A percentile compares a stretch with the other conserved stretches of the same genome.
phyloP scores from a whole-genome alignment of 208 protist species.

The Wallacemonas sp. region DNA sequence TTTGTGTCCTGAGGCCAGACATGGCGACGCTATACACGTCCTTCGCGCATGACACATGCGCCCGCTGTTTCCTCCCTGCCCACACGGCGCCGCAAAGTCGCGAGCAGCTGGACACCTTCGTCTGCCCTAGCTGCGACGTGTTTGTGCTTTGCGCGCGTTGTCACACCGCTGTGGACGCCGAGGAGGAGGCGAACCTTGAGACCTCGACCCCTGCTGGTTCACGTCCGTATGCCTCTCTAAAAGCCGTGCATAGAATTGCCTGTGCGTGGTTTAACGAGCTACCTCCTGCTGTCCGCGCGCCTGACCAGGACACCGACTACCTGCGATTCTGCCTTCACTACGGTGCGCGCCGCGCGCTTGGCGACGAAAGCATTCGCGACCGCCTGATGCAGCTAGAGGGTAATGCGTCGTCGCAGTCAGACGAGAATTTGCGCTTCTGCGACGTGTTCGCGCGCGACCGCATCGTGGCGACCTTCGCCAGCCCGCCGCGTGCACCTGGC shows the following conservation, averaged over 20 bases:
- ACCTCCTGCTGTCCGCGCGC: slow-evolving; percentile 45
- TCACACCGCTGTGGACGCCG: background rate
- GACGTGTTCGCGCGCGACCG: slow-evolving; percentile 56
- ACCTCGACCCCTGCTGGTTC: background rate
- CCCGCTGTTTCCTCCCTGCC: slow-evolving; percentile 40
- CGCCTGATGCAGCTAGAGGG: slow-evolving; percentile 32
- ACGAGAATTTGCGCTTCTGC: slow-evolving; percentile 40
- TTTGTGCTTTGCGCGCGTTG: slow-evolving; percentile 57
- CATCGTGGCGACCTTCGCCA: slow-evolving; percentile 40
- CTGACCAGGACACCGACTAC: slow-evolving; percentile 75
- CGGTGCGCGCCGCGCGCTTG: slow-evolving; percentile 41
- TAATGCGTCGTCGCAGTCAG: slow-evolving; percentile 37
- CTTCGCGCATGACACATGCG: slow-evolving; percentile 47
- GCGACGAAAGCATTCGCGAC: slow-evolving; percentile 32
- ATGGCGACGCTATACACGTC: slow-evolving; percentile 72
- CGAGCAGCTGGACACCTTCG: slow-evolving; percentile 9
- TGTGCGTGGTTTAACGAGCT: slow-evolving; percentile 74
- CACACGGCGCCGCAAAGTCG: background rate
- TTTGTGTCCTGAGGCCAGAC: slow-evolving; percentile 47
- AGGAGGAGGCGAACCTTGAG: background rate
- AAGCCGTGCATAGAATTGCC: slow-evolving; percentile 43
- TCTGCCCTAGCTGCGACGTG: slow-evolving; percentile 64
- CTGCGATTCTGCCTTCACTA: slow-evolving; percentile 77
- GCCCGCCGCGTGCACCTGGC: background rate
- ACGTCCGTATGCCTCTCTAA: slow-evolving; percentile 17